Conservation (phyloP, 2,329 filamentous ascomycete genomes). For the Cordyceps cateniannulata region DNA sequence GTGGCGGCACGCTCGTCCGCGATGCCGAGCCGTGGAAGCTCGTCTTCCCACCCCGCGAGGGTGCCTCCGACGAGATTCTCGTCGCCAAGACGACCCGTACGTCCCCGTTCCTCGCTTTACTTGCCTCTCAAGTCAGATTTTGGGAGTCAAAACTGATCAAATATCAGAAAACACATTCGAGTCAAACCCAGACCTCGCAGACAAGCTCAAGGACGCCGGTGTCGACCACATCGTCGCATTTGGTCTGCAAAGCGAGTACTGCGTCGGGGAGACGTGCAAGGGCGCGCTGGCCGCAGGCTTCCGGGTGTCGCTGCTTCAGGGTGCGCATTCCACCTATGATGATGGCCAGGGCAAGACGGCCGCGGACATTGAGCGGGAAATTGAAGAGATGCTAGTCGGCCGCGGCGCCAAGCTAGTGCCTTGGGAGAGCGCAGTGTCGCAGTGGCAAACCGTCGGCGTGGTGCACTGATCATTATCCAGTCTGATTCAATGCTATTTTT, state of each 20-base stretch:
- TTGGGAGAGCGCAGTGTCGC: slow-evolving; percentile 18
- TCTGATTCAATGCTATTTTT: not conserved
- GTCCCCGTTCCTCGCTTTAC: slow-evolving; percentile 1
- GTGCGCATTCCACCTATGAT: slow-evolving; percentile 28
- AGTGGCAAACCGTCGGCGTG: slow-evolving; percentile 9
- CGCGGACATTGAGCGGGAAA: slow-evolving; percentile 22
- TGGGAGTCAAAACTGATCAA: not conserved
- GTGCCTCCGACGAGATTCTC: slow-evolving; percentile 18
- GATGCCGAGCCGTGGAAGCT: slow-evolving; percentile 23
- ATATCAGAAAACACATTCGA: slow-evolving; percentile 22
- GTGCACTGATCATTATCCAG: not conserved
- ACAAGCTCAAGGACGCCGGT: slow-evolving; percentile 17
- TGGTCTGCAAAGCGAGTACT: slow-evolving; percentile 28
- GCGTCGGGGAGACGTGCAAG: slow-evolving; percentile 22
- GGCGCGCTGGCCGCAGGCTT: slow-evolving; percentile 24
- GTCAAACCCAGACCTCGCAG: slow-evolving; percentile 24
- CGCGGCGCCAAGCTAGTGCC: slow-evolving; percentile 19
- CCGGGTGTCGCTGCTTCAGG: slow-evolving; percentile 22
- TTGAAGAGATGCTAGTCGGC: slow-evolving; percentile 20
- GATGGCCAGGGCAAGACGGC: slow-evolving; percentile 18
- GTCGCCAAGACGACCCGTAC: slow-evolving; percentile 24
- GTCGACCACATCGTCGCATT: slow-evolving; percentile 21
- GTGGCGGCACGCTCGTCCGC: slow-evolving; percentile 17
- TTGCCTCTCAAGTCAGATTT: not conserved
- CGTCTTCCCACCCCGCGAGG: slow-evolving; percentile 22